phyloP scores from a whole-genome alignment of 306 rosid genomes.

The Prunus mira region DNA sequence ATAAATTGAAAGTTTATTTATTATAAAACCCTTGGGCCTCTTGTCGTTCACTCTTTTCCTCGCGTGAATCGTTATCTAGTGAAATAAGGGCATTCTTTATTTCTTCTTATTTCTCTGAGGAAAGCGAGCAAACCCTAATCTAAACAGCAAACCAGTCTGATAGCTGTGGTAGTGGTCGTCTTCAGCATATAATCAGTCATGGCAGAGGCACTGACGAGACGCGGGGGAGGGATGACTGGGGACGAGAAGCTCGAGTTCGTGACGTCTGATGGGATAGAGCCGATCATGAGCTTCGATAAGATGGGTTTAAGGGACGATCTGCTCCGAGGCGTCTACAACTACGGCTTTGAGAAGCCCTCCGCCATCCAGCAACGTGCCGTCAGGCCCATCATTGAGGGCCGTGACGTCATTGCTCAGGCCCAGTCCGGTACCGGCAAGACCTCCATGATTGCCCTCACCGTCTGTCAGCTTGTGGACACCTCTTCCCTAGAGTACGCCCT shows the following conservation, averaged over 20 bases:
- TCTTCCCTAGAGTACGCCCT: slow-evolving; percentile 65
- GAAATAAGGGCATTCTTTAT: not conserved
- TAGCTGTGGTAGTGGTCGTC: not conserved
- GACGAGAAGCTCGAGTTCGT: slow-evolving; percentile 80
- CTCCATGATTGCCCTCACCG: slow-evolving; percentile 95
- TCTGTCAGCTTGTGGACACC: slow-evolving; percentile 85
- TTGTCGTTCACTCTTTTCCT: not conserved
- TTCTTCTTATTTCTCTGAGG: not conserved
- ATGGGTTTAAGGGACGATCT: slow-evolving; percentile 92
- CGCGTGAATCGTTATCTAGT: not conserved
- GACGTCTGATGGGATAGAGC: slow-evolving; percentile 82
- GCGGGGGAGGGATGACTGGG: slow-evolving; percentile 8
- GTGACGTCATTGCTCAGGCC: slow-evolving; percentile 97
- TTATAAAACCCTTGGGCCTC: not conserved
- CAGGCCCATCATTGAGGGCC: slow-evolving; percentile 84
- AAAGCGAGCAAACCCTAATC: not conserved
- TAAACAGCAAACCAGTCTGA: not conserved
- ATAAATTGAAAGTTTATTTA: not conserved
- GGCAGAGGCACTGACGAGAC: not conserved
- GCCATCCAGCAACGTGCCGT: slow-evolving; percentile 98
- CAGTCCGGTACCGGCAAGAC: slow-evolving; percentile 98
- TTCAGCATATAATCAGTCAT: not conserved
- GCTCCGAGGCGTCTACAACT: slow-evolving; percentile 83
- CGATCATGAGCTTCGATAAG: slow-evolving; percentile 74
- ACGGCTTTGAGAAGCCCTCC: slow-evolving; percentile 96